These are phyloP conservation scores for Amesomyces nigricolor DNA, from an alignment of 2,329 filamentous ascomycete species.

Conservation along the genomic window DNA sequence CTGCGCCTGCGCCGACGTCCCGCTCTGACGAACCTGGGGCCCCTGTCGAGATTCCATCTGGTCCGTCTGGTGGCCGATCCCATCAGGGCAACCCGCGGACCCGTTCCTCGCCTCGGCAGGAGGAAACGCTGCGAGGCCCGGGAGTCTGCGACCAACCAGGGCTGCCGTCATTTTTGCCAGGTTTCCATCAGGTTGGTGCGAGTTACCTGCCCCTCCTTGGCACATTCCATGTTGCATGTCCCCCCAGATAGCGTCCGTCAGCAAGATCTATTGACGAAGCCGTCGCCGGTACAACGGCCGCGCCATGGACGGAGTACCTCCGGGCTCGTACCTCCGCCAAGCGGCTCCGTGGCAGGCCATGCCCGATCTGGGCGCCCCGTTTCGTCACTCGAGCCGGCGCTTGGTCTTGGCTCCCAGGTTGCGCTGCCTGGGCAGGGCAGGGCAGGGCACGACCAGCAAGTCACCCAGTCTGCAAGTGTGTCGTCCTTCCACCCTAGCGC, in stretches of 20 bases:
- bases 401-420: background rate
- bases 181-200: too few species aligned
- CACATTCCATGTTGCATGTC: too few species aligned
- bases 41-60: conserved; percentile 6
- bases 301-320: background rate
- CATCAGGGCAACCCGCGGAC: conserved; percentile 23
- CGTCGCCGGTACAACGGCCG: conserved; percentile 13
- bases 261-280: too few species aligned
- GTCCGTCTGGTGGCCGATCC: conserved; percentile 14
- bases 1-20: conserved; percentile 13
- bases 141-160: conserved; percentile 12
- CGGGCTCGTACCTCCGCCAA: conserved; percentile 17
- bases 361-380: conserved; percentile 22
- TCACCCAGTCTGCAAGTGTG: background rate
- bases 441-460: conserved; percentile 1
- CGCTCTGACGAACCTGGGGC: conserved; percentile 12
- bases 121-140: background rate
- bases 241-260: too few species aligned
- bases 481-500: conserved; percentile 18
- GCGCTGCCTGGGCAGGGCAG: conserved; percentile 9
- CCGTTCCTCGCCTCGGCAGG: conserved; percentile 24
- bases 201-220: too few species aligned
- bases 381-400: conserved; percentile 22
- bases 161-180: conserved; percentile 10
- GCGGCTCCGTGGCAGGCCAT: conserved; percentile 9